Evolutionary conservation across 768 basidiomycete genomes (phyloP), one percentile per base, ranked within the genome.

Genomic region (Dentipellis sp.): DNA sequence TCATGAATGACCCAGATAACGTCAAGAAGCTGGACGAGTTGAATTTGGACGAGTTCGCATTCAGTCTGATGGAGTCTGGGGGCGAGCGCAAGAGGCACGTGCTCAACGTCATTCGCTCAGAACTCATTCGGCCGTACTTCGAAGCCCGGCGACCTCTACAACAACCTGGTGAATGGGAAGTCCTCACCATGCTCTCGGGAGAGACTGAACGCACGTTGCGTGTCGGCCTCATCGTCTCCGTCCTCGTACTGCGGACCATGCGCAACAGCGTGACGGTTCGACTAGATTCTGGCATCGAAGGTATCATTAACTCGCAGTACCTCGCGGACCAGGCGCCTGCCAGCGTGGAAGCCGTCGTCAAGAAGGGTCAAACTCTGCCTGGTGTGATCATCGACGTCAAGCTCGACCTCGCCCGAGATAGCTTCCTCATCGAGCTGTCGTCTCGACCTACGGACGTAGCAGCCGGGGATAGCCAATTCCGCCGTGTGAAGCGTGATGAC

Each of bases 271-370:
- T 86, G 35, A 73, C 72, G 54, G 83, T 93, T 56, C 84, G 85
- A 40, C 81, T 98, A n/a, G 94, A 95, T 65, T 97, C 92, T 12
- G 94, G 94, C 9, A 77, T 99, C 53, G 94, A 97, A 65, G 97
- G 91, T 3, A 68, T 80, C 40, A 84, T 98, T 64, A 74, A 77
- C 48, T 61, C 75, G 40, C 74, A 77, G 10, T 86, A 81, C 64
- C 69, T 94, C 51, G 68, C 78, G 29, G 83, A 86, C 58, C 58
- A 68, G 66, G 71, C 12, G 70, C 74, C 10, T 66, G 72, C 34
- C 66, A 53, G 36, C 10, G 59, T 42, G 10, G 59, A 74, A 37
- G 75, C 79, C 35, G 65, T 80, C 23, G 78, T 91, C 62, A 81
- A 82, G 66, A 87, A 84, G 65, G 88, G 91, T 1, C 91, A 94